Evolutionary conservation across 257 asterid genomes (phyloP), one percentile per base, ranked within the genome.

Genomic region (Prunella vulgaris): DNA sequence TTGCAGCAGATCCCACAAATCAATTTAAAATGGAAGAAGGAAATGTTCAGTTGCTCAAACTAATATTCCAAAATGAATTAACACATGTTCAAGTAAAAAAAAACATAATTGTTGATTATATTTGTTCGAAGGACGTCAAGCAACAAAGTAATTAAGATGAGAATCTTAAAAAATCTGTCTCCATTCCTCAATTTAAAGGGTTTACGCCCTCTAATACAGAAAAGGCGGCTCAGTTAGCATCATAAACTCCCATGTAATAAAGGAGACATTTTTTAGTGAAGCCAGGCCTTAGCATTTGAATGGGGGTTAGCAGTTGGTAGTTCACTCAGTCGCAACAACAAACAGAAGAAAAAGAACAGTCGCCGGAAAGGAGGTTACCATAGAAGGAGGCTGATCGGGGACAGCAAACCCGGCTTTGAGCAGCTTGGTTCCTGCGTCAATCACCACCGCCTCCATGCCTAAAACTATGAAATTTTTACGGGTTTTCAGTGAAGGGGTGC

Each of bases 361-460:
- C 54, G 20, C 20, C 27, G 57, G 44, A 63, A 72, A 20, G 17
- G n/a, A 12, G 4, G 27, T 49, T 79, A 90, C 96, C 92, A 87
- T 78, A n/a, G 99, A 78, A 69, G 99, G 99, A 63, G 97, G 89
- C 74, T 90, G 96, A 76, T 93, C 99, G 10, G 99, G 99, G 60
- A 84, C 85, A 51, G 97, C 90, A 24, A 88, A 93, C 32, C 99
- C 99, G 65, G 96, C 92, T 80, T 93, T 93, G 68, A 93, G 92
- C 61, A 90, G 77, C 74, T 88, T 86, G 48, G 90, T 73, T 48
- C 99, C 99, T 32, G 87, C 90, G 74, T 93, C 99, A 28, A 93
- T 85, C 58, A 93, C 99, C 75, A 87, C 96, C 12, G 99, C 95
- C 84, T 93, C 97, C 99, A 93, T 93, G 44, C 12, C 75, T 68